Conservation (phyloP, 495 filamentous ascomycete species). For the Tuber magnatum region DNA sequence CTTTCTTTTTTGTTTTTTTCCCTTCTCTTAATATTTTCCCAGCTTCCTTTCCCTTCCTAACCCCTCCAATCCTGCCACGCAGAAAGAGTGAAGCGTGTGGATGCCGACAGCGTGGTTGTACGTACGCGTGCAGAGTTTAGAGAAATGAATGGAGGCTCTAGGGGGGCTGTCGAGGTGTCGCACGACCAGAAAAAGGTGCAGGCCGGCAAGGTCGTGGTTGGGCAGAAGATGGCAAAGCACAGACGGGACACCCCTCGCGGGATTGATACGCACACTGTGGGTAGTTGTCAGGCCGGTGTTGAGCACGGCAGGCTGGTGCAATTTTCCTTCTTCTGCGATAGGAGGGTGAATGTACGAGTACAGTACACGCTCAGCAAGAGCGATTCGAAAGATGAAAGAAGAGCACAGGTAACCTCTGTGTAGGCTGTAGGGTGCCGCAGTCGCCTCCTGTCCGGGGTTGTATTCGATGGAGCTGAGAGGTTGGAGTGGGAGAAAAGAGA, state of each 20-base stretch:
- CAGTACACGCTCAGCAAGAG: neutral
- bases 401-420: neutral
- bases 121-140: conserved; percentile 26
- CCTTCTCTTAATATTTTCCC: conserved; percentile 17
- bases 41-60: neutral
- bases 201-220: conserved; percentile 27
- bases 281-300: conserved; percentile 1
- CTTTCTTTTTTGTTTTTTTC: neutral
- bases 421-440: neutral
- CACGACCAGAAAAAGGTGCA: conserved; percentile 38
- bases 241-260: neutral
- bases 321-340: neutral
- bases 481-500: neutral
- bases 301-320: neutral
- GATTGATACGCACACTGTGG: conserved; percentile 2
- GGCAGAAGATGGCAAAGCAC: conserved; percentile 30
- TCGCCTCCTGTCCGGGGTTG: neutral
- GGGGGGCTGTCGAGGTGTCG: conserved; percentile 34
- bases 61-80: conserved; percentile 29
- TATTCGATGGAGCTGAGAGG: conserved; percentile 1
- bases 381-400: neutral
- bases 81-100: conserved; percentile 27
- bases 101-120: conserved; percentile 37
- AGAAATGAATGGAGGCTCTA: conserved; percentile 33
- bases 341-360: neutral